Evolutionary conservation across 1,284 basidiomycete species (phyloP).

Genomic region (Erythrobasidium hasegawianum): DNA sequence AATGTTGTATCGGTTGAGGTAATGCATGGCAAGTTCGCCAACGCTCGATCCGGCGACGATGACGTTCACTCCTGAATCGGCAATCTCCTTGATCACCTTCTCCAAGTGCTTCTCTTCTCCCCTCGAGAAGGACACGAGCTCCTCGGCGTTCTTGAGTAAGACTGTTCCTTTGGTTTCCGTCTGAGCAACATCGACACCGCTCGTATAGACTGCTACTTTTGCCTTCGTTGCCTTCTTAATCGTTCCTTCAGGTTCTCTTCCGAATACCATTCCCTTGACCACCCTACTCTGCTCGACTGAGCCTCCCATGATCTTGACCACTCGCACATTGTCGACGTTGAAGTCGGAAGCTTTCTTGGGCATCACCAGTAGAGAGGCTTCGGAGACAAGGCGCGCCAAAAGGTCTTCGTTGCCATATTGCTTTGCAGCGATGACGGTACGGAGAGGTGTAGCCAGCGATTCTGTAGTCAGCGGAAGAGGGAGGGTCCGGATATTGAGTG

Average conservation of each 20-base stretch:
- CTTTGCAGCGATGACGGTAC: constrained; percentile 91
- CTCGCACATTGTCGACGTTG: constrained; percentile 96
- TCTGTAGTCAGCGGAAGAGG: constrained; percentile 72
- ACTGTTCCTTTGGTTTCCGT: constrained; percentile 99
- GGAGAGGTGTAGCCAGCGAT: constrained; percentile 75
- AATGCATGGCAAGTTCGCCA: constrained; percentile 95
- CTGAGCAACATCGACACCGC: constrained; percentile 85
- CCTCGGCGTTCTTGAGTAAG: constrained; percentile 88
- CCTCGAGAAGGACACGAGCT: constrained; percentile 91
- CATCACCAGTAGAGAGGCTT: constrained; percentile 75
- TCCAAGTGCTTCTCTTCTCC: constrained; percentile 95
- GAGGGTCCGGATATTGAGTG: constrained; percentile 54
- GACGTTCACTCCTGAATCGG: constrained; percentile 88
- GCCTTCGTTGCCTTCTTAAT: constrained; percentile 76
- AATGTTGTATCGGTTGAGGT: constrained; percentile 89
- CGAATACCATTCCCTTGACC: constrained; percentile 97
- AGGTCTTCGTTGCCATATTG: constrained; percentile 91
- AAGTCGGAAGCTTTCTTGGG: constrained; percentile 60
- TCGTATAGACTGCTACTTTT: constrained; percentile 93
- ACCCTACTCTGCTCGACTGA: constrained; percentile 77
- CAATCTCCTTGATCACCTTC: constrained; percentile 94
- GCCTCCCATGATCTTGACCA: constrained; percentile 98
- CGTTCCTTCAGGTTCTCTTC: constrained; percentile 84
- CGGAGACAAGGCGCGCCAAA: constrained; percentile 79
- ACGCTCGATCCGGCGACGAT: constrained; percentile 89